phyloP scores from a whole-genome alignment of 805 yeast genomes.

The Lipomyces japonicus region DNA sequence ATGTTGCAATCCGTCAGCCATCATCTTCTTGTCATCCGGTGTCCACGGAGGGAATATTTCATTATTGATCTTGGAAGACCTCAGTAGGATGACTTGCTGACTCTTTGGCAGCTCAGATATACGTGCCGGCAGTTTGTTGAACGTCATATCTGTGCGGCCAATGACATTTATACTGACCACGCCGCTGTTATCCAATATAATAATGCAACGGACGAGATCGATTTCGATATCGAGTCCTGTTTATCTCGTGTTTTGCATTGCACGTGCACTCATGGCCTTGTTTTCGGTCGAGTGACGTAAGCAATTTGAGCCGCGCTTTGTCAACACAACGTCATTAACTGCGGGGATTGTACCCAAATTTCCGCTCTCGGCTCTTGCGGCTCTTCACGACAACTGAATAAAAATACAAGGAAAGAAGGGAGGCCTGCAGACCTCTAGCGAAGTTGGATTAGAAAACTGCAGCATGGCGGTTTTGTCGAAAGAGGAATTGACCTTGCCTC shows the following conservation, averaged over 20 bases:
- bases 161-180: too few species aligned
- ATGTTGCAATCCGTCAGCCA: not conserved
- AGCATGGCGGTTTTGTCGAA: conserved; percentile 21
- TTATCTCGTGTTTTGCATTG: too few species aligned
- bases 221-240: too few species aligned
- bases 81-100: conserved; percentile 13
- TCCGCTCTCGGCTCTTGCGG: not conserved
- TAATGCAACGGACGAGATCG: too few species aligned
- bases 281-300: conserved; percentile 1
- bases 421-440: too few species aligned
- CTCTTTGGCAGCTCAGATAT: conserved; percentile 3
- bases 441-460: too few species aligned
- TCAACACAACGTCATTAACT: not conserved
- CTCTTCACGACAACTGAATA: too few species aligned
- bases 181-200: too few species aligned
- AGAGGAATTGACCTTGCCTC: conserved; percentile 38
- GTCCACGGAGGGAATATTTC: conserved; percentile 25
- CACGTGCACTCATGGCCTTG: conserved; percentile 3
- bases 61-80: conserved; percentile 20
- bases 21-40: conserved; percentile 1
- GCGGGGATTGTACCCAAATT: not conserved
- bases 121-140: too few species aligned
- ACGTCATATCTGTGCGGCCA: too few species aligned
- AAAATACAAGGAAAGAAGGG: too few species aligned
- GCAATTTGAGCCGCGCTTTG: not conserved